These are phyloP conservation scores for Pythium grandisporangium DNA, from an alignment of 352 stramenopile genomes.

Conservation along the genomic window DNA sequence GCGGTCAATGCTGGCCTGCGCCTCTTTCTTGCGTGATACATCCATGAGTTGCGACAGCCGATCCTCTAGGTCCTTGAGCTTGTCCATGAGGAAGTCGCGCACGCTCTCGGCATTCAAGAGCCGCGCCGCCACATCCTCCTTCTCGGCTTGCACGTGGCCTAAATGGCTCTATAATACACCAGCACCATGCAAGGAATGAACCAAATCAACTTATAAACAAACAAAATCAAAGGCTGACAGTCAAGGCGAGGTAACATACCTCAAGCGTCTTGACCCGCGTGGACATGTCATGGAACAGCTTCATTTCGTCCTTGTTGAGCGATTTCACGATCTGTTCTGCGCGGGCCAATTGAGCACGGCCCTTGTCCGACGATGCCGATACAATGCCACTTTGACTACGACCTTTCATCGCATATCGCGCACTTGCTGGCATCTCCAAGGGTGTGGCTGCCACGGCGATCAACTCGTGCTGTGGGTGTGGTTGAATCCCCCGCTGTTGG, in stretches of 20 bases:
- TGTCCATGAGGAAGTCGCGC: conserved; percentile 80
- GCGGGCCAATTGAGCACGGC: conserved; percentile 41
- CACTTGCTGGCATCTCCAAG: too few species aligned
- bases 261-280: conserved; percentile 64
- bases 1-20: conserved; percentile 54
- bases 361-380: conserved; percentile 6
- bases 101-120: conserved; percentile 73
- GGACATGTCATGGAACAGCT: conserved; percentile 80
- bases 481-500: too few species aligned
- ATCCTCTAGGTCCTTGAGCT: conserved; percentile 72
- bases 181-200: too few species aligned
- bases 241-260: conserved; percentile 23
- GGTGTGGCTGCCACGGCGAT: too few species aligned
- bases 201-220: too few species aligned
- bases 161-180: conserved; percentile 27
- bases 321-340: conserved; percentile 72
- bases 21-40: conserved; percentile 42
- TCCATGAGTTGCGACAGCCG: conserved; percentile 46
- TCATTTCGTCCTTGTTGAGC: conserved; percentile 78
- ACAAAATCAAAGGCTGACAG: too few species aligned
- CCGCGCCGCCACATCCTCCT: conserved; percentile 61
- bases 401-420: neutral
- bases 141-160: conserved; percentile 58
- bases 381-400: neutral
- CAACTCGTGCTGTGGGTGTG: neutral